Evolutionary conservation across 148 eudicot species (phyloP), one percentile per base, ranked within the genome.

Genomic region (Arbutus unedo): DNA sequence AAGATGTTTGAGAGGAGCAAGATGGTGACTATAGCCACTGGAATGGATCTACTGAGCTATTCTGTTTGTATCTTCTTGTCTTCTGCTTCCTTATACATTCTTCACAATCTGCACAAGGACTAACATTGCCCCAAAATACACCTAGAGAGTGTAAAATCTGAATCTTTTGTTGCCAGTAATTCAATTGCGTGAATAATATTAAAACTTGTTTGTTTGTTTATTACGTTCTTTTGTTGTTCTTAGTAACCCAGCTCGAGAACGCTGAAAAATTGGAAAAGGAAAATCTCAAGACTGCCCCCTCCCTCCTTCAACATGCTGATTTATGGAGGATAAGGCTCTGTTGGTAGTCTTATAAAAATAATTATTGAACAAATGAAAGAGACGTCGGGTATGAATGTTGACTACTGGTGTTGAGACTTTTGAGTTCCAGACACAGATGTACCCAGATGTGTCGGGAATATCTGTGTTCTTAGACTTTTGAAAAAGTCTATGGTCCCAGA

Each of bases 1-100:
- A 94, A 96, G 87, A 96, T 96, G 98, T 96, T 96, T 51, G 97
- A 96, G 84, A 94, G 95, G 88, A 96, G 99, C 92, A 96, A 94
- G 85, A 94, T 94, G 98, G 99, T 96, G 82, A 89, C 92, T 0
- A 96, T 96, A 82, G 84, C 98, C 6, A 96, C 98, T 0, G 97
- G 99, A 9, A 0, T 91, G 89, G 99, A 96, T 91, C 90, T 96
- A 4, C 76, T 96, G 44, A 93, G 92, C 80, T 96, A 94, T 82
- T 91, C 99, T 13, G 85, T 92, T 8, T 94, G 99, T 82, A 96
- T 96, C 82, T 96, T 96, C 86, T 79, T 96, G 83, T 94, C 99
- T 3, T 94, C 98, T 67, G 98, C 98, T 72, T 96, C 97, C 3
- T 84, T 96, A 90, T 96, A 96, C 84, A 91, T 96, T 68, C 99